A percentile compares a stretch with the other conserved stretches of the same genome.
Conservation (phyloP, 345 rosid species). For the Erysimum cheiranthoides region DNA sequence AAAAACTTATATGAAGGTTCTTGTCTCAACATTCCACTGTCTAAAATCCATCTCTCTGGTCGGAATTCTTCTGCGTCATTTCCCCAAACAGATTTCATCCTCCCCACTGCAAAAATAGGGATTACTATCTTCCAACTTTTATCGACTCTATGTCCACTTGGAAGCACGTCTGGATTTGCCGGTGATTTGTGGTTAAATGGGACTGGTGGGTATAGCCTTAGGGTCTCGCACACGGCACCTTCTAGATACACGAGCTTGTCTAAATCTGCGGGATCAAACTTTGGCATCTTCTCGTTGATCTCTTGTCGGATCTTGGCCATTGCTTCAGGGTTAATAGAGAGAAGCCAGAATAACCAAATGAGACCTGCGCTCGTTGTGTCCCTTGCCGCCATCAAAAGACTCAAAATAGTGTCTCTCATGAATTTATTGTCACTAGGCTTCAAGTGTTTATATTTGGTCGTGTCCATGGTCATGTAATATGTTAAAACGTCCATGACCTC, state of each 20-base stretch:
- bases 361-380: background rate
- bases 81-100: conserved; percentile 4
- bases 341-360: conserved; percentile 14
- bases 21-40: background rate
- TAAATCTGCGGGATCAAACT: background rate
- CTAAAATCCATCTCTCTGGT: conserved; percentile 15
- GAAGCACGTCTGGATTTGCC: background rate
- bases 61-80: background rate
- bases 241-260: conserved; percentile 7
- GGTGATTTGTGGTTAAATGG: conserved; percentile 5
- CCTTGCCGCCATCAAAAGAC: background rate
- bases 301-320: background rate
- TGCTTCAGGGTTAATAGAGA: background rate
- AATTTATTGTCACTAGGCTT: background rate
- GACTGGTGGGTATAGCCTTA: background rate
- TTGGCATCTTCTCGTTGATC: background rate
- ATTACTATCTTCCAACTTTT: background rate
- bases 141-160: background rate
- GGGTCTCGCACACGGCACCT: background rate
- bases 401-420: background rate
- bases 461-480: background rate
- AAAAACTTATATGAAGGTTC: conserved; percentile 3
- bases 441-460: conserved; percentile 8
- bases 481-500: conserved; percentile 4
- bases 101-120: background rate